phyloP scores from a whole-genome alignment of 495 filamentous ascomycete genomes.

The Apodospora peruviana region DNA sequence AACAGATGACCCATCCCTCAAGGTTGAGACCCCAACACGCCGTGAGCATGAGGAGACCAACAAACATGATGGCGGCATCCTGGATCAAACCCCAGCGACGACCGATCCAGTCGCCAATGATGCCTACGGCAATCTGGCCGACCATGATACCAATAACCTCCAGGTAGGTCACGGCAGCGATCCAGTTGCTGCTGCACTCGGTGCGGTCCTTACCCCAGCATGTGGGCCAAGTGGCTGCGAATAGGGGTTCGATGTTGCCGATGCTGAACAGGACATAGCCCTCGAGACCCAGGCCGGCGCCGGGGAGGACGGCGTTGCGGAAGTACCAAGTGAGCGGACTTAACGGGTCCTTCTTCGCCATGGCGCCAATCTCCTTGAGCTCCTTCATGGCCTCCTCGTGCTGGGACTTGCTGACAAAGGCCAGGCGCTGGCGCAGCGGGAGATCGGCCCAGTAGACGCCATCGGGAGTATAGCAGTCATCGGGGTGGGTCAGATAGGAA shows the following conservation, averaged over 20 bases:
- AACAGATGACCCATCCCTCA: slow-evolving; percentile 90
- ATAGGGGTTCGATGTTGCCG: slow-evolving; percentile 76
- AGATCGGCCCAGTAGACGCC: slow-evolving; percentile 90
- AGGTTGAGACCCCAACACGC: slow-evolving; percentile 77
- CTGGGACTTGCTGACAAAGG: slow-evolving; percentile 68
- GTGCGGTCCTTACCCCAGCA: slow-evolving; percentile 62
- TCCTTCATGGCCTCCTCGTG: slow-evolving; percentile 59
- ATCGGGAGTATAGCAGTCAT: slow-evolving; percentile 74
- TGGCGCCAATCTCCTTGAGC: slow-evolving; percentile 57
- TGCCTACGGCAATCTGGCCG: slow-evolving; percentile 72
- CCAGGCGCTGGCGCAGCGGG: slow-evolving; percentile 54
- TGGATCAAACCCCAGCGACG: slow-evolving; percentile 90
- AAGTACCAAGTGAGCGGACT: slow-evolving; percentile 78
- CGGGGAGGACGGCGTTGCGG: slow-evolving; percentile 80
- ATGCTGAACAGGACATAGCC: slow-evolving; percentile 95
- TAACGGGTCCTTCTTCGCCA: slow-evolving; percentile 76
- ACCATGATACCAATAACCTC: slow-evolving; percentile 86
- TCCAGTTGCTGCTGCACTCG: slow-evolving; percentile 68
- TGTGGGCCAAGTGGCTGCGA: slow-evolving; percentile 57
- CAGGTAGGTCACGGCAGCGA: slow-evolving; percentile 73
- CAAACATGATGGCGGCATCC: slow-evolving; percentile 87
- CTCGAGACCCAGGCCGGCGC: slow-evolving; percentile 82
- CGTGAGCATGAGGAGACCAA: slow-evolving; percentile 81
- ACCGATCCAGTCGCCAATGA: slow-evolving; percentile 62
- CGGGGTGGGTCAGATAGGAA: slow-evolving; percentile 66